Percentiles rank a stretch among this genome's conserved stretches.
Conservation (phyloP, 2,329 filamentous ascomycete species). For the Teratosphaeria viscida region DNA sequence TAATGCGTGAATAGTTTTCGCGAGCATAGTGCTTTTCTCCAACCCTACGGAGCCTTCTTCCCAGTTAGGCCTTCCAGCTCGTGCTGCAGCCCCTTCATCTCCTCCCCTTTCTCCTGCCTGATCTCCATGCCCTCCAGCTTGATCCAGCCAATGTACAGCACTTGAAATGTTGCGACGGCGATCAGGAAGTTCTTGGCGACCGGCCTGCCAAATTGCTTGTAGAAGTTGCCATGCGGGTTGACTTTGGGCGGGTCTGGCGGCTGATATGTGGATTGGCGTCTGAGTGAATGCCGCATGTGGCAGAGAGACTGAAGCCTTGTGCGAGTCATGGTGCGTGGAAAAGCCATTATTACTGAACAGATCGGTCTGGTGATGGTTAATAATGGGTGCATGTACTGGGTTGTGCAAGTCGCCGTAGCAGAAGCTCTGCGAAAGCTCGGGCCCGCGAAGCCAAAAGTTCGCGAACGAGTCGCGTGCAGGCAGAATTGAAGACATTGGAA, state of each 20-base stretch:
- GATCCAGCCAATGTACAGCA: conserved; percentile 64
- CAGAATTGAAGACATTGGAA: background rate
- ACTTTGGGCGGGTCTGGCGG: conserved; percentile 9
- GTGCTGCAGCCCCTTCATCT: conserved; percentile 14
- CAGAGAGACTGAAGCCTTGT: background rate
- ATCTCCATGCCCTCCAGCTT: conserved; percentile 65
- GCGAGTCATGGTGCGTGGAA: background rate
- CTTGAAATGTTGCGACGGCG: conserved; percentile 68
- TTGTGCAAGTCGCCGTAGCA: background rate
- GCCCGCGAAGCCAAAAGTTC: background rate
- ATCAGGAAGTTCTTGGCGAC: conserved; percentile 64
- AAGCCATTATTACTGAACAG: background rate
- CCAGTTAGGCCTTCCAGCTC: conserved; percentile 15
- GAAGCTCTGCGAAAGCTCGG: background rate
- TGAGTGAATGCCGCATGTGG: background rate
- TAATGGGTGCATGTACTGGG: background rate
- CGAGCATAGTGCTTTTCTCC: background rate
- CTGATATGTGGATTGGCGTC: conserved; percentile 9
- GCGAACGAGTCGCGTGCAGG: background rate
- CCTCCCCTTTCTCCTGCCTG: conserved; percentile 44
- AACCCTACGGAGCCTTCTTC: background rate
- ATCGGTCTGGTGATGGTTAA: background rate
- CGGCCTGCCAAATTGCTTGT: conserved; percentile 63
- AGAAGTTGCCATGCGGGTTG: conserved; percentile 47
- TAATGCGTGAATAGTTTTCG: background rate